phyloP scores from a whole-genome alignment of 2,329 filamentous ascomycete genomes.

The Xylariales sp. region DNA sequence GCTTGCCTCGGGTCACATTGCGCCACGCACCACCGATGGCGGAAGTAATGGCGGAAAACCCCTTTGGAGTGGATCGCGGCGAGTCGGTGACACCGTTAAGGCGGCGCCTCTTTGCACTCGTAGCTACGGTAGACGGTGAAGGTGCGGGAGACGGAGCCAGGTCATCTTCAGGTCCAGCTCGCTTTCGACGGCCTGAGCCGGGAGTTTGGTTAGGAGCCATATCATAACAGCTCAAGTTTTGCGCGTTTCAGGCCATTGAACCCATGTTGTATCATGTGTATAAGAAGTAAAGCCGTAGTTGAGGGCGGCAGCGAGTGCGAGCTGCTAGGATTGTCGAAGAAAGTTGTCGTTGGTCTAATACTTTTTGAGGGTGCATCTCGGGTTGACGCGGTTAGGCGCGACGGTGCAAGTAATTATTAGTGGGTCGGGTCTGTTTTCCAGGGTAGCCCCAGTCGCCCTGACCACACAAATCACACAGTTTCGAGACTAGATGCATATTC shows the following conservation, averaged over 20 bases:
- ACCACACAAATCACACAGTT: too few relatives aligned
- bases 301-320: background rate
- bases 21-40: constrained; percentile 41
- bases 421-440: constrained; percentile 6
- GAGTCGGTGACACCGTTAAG: constrained; percentile 39
- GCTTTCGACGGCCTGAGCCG: constrained; percentile 44
- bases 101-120: constrained; percentile 43
- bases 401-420: constrained; percentile 1
- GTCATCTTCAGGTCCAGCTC: constrained; percentile 42
- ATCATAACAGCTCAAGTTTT: constrained; percentile 18
- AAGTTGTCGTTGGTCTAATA: background rate
- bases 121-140: constrained; percentile 39
- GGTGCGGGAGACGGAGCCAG: constrained; percentile 40
- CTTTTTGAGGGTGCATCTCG: background rate
- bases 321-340: background rate
- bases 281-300: background rate
- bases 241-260: constrained; percentile 4
- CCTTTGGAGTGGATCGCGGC: constrained; percentile 44
- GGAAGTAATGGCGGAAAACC: constrained; percentile 42
- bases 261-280: constrained; percentile 6
- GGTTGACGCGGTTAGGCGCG: constrained; percentile 35
- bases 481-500: too few relatives aligned
- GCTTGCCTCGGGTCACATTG: constrained; percentile 22
- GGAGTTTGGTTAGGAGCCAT: constrained; percentile 43
- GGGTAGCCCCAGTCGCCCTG: constrained; percentile 9